These are phyloP conservation scores for Seminavis robusta DNA, from an alignment of 108 stramenopile genomes.

Conservation along the genomic window DNA sequence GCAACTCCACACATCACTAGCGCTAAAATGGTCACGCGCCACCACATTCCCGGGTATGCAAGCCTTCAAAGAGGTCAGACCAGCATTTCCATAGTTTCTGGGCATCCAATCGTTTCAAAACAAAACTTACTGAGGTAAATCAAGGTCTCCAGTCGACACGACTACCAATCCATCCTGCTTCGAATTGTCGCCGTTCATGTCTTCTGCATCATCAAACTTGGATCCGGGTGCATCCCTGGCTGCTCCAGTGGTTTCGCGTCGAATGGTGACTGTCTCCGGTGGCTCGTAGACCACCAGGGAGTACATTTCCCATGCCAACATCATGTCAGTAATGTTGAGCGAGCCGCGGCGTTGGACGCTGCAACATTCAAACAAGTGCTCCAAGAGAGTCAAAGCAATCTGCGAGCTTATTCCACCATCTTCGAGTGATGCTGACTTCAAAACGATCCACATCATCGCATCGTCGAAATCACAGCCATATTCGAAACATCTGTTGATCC, in stretches of 20 bases:
- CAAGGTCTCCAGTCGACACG: no score
- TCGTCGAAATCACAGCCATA: constrained; percentile 62
- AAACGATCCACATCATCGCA: constrained; percentile 55
- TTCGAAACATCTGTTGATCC: constrained; percentile 36
- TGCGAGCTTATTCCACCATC: constrained; percentile 7
- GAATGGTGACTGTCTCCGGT: not conserved
- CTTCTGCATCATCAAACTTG: no score
- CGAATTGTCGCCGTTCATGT: no score
- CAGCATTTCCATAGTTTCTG: not conserved
- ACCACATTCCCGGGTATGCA: constrained; percentile 67
- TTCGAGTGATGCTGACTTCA: constrained; percentile 15
- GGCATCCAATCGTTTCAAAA: no score
- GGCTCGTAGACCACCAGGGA: constrained; percentile 47
- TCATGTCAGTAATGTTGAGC: constrained; percentile 21
- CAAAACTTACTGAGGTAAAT: no score
- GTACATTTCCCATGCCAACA: constrained; percentile 56
- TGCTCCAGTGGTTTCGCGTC: constrained; percentile 3
- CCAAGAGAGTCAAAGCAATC: constrained; percentile 48
- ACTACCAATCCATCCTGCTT: no score
- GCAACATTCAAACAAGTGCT: constrained; percentile 57
- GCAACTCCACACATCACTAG: constrained; percentile 55
- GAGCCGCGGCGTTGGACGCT: constrained; percentile 5
- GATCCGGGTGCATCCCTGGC: no score
- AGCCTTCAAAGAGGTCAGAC: constrained; percentile 23
- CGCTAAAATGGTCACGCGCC: constrained; percentile 62